Conservation (phyloP, 2,329 filamentous ascomycete genomes). For the Beauveria rudraprayagi region DNA sequence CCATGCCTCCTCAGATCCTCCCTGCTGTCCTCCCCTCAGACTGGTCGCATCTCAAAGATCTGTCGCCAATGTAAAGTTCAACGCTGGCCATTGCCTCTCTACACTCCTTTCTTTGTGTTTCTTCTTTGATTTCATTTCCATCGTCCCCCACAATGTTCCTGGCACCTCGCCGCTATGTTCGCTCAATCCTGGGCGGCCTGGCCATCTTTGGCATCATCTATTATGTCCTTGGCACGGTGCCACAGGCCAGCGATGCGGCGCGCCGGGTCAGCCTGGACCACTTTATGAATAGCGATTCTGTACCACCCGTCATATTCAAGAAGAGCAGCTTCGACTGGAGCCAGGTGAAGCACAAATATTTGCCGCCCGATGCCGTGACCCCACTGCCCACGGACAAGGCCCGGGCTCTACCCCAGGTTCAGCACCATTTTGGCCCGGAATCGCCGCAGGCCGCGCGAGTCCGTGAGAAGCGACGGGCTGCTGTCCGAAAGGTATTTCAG, state of each 20-base stretch:
- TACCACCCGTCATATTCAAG: conserved; percentile 7
- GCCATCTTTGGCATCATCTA: conserved; percentile 4
- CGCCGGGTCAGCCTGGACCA: conserved; percentile 17
- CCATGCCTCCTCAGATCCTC: not conserved
- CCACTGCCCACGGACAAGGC: conserved; percentile 18
- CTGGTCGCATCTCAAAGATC: not conserved
- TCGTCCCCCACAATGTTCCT: not conserved
- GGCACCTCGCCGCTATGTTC: conserved; percentile 5
- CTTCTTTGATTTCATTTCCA: not conserved
- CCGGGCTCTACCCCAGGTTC: conserved; percentile 25
- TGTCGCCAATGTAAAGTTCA: not conserved
- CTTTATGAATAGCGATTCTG: conserved; percentile 22
- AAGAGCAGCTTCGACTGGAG: conserved; percentile 32
- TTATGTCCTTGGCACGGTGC: not conserved
- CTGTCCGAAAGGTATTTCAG: conserved; percentile 28
- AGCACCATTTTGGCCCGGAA: conserved; percentile 26
- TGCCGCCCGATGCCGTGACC: conserved; percentile 17
- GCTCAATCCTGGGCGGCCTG: conserved; percentile 6
- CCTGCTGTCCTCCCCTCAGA: not conserved
- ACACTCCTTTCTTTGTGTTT: not conserved
- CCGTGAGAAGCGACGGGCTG: conserved; percentile 23
- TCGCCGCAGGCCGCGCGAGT: conserved; percentile 15
- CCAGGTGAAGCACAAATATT: conserved; percentile 20
- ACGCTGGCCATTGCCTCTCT: not conserved
- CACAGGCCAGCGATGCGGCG: not conserved